These are phyloP conservation scores for Yamadazyma mexicana DNA, from an alignment of 1,139 yeast species.

Conservation along the genomic window DNA sequence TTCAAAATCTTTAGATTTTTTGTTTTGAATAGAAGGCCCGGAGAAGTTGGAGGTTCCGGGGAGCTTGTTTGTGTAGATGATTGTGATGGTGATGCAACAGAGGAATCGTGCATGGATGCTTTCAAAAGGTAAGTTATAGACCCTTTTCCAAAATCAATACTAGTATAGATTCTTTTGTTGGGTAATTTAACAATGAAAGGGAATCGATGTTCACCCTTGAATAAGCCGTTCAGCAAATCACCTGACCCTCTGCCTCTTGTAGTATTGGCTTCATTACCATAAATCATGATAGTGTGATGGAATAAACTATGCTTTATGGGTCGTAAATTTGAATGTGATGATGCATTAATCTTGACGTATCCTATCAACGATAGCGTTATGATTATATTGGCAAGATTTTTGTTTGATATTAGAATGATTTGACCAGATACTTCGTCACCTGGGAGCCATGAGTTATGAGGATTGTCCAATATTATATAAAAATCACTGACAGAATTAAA, in stretches of 20 bases:
- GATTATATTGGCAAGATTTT: conserved; percentile 54
- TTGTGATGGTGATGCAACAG: no score
- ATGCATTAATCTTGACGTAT: conserved; percentile 53
- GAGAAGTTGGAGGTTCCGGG: conserved; percentile 3
- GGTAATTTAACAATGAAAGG: conserved; percentile 84
- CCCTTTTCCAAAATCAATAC: conserved; percentile 84
- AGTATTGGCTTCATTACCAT: conserved; percentile 46
- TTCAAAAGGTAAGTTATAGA: conserved; percentile 67
- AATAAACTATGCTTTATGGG: conserved; percentile 55
- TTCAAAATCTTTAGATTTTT: conserved; percentile 24
- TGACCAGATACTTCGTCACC: conserved; percentile 72
- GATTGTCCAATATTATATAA: conserved; percentile 67
- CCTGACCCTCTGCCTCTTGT: conserved; percentile 7
- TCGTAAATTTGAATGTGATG: conserved; percentile 51
- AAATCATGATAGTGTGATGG: conserved; percentile 65
- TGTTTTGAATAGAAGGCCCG: conserved; percentile 21
- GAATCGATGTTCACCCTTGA: conserved; percentile 83
- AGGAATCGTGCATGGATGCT: conserved; percentile 47
- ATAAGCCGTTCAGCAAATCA: conserved; percentile 47
- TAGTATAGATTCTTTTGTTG: conserved; percentile 64
- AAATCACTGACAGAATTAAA: conserved; percentile 57
- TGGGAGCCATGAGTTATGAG: conserved; percentile 67
- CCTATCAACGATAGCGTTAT: conserved; percentile 58
- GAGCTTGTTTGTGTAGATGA: not conserved
- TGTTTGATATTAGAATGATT: conserved; percentile 54